Conservation (phyloP, 2,329 filamentous ascomycete species). For the Diaporthe helianthi region DNA sequence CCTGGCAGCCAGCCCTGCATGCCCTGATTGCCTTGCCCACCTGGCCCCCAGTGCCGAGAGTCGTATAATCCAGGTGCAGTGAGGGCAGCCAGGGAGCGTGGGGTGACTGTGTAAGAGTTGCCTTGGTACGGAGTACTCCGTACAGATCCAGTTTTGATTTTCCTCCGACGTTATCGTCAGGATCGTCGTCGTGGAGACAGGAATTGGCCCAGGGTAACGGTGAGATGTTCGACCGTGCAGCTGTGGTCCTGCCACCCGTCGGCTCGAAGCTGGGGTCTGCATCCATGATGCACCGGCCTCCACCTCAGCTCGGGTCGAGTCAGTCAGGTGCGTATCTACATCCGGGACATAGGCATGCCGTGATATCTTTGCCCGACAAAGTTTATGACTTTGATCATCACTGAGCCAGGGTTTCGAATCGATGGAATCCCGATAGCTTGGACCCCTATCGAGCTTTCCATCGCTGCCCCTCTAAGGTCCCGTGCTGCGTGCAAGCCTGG, state of each 20-base stretch:
- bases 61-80: neutral
- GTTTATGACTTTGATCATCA: neutral
- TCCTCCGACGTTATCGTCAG: neutral
- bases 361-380: constrained; percentile 10
- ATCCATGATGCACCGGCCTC: constrained; percentile 1
- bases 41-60: constrained; percentile 3
- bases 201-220: neutral
- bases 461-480: neutral
- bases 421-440: constrained; percentile 10
- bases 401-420: constrained; percentile 19
- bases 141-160: neutral
- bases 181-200: constrained; percentile 33
- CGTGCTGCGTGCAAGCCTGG: too few species aligned
- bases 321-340: constrained; percentile 3
- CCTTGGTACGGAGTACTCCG: too few species aligned
- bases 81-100: neutral
- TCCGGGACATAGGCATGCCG: constrained; percentile 1
- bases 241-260: neutral
- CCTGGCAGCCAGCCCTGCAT: constrained; percentile 11
- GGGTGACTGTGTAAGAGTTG: neutral
- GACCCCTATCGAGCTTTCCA: constrained; percentile 12
- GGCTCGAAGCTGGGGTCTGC: constrained; percentile 25
- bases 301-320: constrained; percentile 18
- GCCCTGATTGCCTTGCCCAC: neutral
- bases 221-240: neutral